phyloP scores from a whole-genome alignment of 176 grass and related monocot species.

The Oryza nivara region DNA sequence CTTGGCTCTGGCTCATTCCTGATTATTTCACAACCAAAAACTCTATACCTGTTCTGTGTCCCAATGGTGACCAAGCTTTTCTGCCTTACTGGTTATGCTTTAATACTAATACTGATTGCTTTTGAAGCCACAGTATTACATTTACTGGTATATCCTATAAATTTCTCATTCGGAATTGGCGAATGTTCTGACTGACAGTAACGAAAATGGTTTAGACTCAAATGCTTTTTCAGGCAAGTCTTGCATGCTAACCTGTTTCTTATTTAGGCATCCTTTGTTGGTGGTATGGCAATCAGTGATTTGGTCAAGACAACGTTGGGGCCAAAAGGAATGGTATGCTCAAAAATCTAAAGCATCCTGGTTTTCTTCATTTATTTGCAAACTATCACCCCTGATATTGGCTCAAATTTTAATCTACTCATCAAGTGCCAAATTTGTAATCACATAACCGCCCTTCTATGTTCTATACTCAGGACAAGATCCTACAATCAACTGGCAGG shows the following conservation, averaged over 20 bases:
- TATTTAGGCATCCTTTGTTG: conserved; percentile 75
- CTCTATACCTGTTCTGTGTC: not conserved
- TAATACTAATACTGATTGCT: not conserved
- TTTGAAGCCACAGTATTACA: not conserved
- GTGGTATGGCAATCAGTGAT: conserved; percentile 82
- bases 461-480: conserved; percentile 70
- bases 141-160: not conserved
- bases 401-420: not conserved
- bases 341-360: not conserved
- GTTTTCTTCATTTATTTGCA: not conserved
- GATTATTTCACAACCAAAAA: not conserved
- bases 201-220: not conserved
- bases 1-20: not conserved
- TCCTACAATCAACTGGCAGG: conserved; percentile 91
- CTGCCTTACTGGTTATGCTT: not conserved
- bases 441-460: not conserved
- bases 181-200: not conserved
- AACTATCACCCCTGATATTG: not conserved
- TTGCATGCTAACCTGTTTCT: not conserved
- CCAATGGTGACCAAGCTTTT: not conserved
- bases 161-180: not conserved
- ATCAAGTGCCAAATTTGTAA: not conserved
- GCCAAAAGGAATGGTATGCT: conserved; percentile 92
- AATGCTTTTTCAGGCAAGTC: not conserved
- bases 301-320: conserved; percentile 90